Conservation (phyloP, 148 eudicot species). For the Polygonum aviculare region DNA sequence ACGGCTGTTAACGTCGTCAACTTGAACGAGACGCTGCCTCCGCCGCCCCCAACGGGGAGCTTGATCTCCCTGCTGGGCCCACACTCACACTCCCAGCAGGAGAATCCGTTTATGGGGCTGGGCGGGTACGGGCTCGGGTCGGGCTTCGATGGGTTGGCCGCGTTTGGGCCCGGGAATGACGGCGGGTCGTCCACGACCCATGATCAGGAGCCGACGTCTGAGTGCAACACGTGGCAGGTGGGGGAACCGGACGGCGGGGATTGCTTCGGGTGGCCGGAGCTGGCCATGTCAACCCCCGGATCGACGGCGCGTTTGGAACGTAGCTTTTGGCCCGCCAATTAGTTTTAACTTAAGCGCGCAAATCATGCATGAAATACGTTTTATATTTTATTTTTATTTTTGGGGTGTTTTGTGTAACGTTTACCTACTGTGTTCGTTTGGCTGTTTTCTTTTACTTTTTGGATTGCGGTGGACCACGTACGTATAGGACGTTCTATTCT, state of each 20-base stretch:
- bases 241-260: slow-evolving; percentile 7
- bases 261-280: slow-evolving; percentile 8
- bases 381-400: background rate
- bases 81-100: background rate
- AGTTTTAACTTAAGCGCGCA: background rate
- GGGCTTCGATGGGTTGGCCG: background rate
- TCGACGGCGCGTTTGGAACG: background rate
- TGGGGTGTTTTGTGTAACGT: background rate
- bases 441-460: background rate
- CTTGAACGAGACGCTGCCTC: background rate
- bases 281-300: background rate
- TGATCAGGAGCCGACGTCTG: background rate
- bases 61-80: background rate
- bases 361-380: background rate
- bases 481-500: background rate
- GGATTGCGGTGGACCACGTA: background rate
- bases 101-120: background rate
- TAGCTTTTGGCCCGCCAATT: slow-evolving; percentile 3
- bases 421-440: background rate
- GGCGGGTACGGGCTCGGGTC: slow-evolving; percentile 1
- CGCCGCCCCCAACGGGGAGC: background rate
- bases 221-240: background rate
- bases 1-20: background rate
- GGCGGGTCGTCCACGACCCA: background rate
- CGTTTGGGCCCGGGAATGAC: background rate